phyloP scores from a whole-genome alignment of 192 early-diverging fungal species.

The Obelidium mucronatum region DNA sequence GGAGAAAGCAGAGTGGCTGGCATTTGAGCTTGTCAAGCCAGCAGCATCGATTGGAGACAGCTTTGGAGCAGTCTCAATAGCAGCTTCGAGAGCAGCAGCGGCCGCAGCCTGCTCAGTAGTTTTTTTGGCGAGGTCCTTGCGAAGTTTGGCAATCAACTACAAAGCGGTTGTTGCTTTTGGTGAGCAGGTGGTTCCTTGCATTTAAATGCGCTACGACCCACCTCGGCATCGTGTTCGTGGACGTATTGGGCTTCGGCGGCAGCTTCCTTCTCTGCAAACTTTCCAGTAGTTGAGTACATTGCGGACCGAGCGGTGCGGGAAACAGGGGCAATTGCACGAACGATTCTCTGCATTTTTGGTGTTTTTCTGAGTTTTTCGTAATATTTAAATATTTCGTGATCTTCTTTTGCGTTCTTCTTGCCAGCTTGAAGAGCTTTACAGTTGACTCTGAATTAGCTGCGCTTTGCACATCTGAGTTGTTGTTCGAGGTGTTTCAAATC shows the following conservation, averaged over 20 bases:
- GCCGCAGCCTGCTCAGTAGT: conserved; percentile 28
- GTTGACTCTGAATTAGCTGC: too few relatives aligned
- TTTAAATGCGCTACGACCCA: conserved; percentile 1
- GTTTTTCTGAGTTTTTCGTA: too few relatives aligned
- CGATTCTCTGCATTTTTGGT: too few relatives aligned
- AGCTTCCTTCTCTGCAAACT: conserved; percentile 16
- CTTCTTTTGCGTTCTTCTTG: too few relatives aligned
- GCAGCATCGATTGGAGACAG: conserved; percentile 19
- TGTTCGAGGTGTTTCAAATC: too few relatives aligned
- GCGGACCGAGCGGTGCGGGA: conserved; percentile 10
- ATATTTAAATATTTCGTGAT: too few relatives aligned
- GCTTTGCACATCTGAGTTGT: too few relatives aligned
- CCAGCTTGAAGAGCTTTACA: too few relatives aligned
- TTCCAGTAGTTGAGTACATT: conserved; percentile 13
- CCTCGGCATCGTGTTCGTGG: conserved; percentile 35
- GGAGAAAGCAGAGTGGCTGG: background rate
- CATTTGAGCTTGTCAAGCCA: background rate
- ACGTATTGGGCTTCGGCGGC: conserved; percentile 22
- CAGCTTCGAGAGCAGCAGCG: conserved; percentile 31
- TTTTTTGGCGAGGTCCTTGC: conserved; percentile 24
- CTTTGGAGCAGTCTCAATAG: conserved; percentile 29
- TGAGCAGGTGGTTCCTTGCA: background rate
- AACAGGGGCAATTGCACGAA: too few relatives aligned
- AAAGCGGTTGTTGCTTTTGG: background rate
- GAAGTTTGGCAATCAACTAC: conserved; percentile 28